These are phyloP conservation scores for Pseudonitzschia multiseries DNA, from an alignment of 108 stramenopile species.

Conservation along the genomic window DNA sequence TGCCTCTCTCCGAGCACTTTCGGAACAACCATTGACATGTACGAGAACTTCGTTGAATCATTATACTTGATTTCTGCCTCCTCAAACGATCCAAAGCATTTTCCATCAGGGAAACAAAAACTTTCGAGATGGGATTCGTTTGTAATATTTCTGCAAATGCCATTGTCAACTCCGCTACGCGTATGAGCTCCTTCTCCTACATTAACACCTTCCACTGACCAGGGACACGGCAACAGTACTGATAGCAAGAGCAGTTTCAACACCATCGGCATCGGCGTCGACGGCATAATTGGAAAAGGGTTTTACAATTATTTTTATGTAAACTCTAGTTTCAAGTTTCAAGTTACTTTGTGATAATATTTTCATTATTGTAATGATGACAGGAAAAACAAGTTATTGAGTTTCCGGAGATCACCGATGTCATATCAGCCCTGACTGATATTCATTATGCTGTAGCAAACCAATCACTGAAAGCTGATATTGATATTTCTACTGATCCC, in stretches of 20 bases:
- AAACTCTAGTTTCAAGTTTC: no score
- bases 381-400: neutral
- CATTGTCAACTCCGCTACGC: neutral
- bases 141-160: neutral
- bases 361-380: neutral
- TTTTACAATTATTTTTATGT: no score
- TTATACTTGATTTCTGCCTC: neutral
- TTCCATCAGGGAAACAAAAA: conserved; percentile 11
- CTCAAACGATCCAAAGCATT: neutral
- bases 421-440: no score
- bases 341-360: no score
- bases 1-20: conserved; percentile 4
- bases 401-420: neutral
- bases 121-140: neutral
- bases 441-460: no score
- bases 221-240: neutral
- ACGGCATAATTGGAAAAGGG: no score
- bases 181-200: neutral
- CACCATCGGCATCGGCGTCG: no score
- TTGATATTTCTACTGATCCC: no score
- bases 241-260: neutral
- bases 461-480: no score
- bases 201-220: neutral
- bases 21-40: neutral
- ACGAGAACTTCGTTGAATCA: neutral